Evolutionary conservation across 2,329 filamentous ascomycete genomes (phyloP).

Genomic region (Pezicula carpinea): DNA sequence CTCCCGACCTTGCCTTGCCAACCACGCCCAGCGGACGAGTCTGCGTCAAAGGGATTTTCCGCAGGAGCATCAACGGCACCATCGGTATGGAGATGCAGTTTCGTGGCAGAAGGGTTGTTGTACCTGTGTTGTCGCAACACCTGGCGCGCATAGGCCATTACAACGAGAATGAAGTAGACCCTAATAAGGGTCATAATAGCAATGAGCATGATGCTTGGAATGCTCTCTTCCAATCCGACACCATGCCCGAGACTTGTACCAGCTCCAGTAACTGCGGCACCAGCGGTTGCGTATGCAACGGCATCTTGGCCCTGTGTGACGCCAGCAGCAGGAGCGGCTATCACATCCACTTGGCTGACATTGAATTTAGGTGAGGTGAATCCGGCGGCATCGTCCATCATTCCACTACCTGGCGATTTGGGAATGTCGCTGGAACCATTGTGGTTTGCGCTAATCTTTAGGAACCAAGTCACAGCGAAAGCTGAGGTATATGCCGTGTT

Average conservation of each 20-base stretch:
- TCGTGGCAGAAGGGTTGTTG: constrained; percentile 30
- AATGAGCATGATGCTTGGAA: constrained; percentile 76
- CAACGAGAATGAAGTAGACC: constrained; percentile 77
- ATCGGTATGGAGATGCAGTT: constrained; percentile 28
- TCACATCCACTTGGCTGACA: constrained; percentile 50
- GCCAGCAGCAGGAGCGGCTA: constrained; percentile 41
- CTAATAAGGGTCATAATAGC: constrained; percentile 68
- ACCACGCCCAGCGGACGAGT: constrained; percentile 70
- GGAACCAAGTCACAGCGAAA: constrained; percentile 84
- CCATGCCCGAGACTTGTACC: constrained; percentile 53
- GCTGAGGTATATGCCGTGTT: constrained; percentile 78
- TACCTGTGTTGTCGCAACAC: constrained; percentile 68
- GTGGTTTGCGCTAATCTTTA: constrained; percentile 48
- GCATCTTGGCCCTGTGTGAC: constrained; percentile 45
- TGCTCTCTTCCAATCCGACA: constrained; percentile 59
- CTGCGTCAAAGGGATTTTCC: constrained; percentile 65
- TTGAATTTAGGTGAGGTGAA: constrained; percentile 62
- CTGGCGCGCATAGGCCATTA: constrained; percentile 77
- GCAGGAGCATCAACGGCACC: constrained; percentile 40
- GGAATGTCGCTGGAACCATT: constrained; percentile 37
- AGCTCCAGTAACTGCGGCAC: constrained; percentile 32
- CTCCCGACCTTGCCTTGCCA: constrained; percentile 78
- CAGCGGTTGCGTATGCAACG: constrained; percentile 37
- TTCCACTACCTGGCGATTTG: constrained; percentile 29
- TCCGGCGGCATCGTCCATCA: constrained; percentile 56